Evolutionary conservation across 2,329 filamentous ascomycete genomes (phyloP).

Genomic region (Fusarium sp.): DNA sequence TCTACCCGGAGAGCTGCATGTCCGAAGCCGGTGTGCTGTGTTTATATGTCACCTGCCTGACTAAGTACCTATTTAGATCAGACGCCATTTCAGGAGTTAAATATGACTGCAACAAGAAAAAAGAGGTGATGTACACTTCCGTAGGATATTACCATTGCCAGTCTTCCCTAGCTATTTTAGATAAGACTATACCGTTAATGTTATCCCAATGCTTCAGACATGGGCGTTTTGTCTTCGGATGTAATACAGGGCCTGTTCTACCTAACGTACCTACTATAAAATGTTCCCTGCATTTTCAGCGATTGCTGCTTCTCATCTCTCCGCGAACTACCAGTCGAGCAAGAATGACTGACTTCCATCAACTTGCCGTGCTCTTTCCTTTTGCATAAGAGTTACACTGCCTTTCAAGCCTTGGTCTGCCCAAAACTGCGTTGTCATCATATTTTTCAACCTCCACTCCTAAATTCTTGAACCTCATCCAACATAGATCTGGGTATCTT

Average conservation of each 20-base stretch:
- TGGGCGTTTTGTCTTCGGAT: neutral
- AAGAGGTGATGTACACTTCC: neutral
- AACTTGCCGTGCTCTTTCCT: slow-evolving; percentile 6
- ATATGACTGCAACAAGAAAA: neutral
- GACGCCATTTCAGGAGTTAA: slow-evolving; percentile 4
- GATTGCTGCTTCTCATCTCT: neutral
- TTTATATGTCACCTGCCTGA: neutral
- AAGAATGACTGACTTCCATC: slow-evolving; percentile 2
- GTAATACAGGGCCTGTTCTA: neutral
- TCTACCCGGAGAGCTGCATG: too few relatives aligned
- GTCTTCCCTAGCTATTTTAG: neutral
- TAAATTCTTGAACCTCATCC: slow-evolving; percentile 19
- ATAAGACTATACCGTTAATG: neutral
- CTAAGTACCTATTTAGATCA: neutral
- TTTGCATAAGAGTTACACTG: neutral
- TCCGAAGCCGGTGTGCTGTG: neutral
- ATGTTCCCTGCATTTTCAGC: neutral
- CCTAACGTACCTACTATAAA: neutral
- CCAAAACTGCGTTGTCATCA: slow-evolving; percentile 4
- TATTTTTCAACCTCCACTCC: slow-evolving; percentile 19
- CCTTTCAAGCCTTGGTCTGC: slow-evolving; percentile 1
- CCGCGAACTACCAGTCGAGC: neutral
- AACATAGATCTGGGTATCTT: slow-evolving; percentile 15
- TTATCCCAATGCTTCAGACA: neutral
- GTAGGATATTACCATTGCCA: neutral